phyloP scores from a whole-genome alignment of 129 eudicot genomes.

The Daucus carota region DH1_v3.0 NC_030386.2:30253001-30253500 shows the following conservation, averaged over 20 bases:
- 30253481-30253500: too few species aligned
- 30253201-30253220: background rate
- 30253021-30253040: slow-evolving; percentile 20
- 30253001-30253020: slow-evolving; percentile 21
- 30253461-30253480: too few species aligned
- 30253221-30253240: too few species aligned
- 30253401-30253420: too few species aligned
- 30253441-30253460: too few species aligned
- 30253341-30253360: background rate
- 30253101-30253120: background rate
- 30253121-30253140: background rate
- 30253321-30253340: background rate
- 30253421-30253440: too few species aligned
- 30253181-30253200: too few species aligned
- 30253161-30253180: background rate
- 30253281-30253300: background rate
- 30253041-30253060: slow-evolving; percentile 19
- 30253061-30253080: too few species aligned
- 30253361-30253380: too few species aligned
- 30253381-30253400: too few species aligned
- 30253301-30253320: background rate
- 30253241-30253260: background rate
- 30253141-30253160: background rate
- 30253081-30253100: too few species aligned
- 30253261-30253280: background rate